phyloP scores from a whole-genome alignment of 2,329 filamentous ascomycete species.

The Dothideomycetes sp. region DNA sequence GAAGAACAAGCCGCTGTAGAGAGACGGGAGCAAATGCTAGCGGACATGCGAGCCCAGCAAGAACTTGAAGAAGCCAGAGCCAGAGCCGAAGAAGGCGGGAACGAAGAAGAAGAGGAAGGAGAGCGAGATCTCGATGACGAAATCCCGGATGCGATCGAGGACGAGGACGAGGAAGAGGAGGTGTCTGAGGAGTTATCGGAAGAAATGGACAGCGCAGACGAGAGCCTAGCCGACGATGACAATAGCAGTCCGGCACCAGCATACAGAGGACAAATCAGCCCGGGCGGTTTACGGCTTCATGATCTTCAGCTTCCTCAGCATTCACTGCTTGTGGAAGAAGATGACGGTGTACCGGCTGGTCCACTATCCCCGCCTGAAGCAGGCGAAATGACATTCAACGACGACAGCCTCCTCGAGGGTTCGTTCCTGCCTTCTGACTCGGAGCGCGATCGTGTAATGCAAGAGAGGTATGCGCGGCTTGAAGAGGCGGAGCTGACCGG shows the following conservation, averaged over 20 bases:
- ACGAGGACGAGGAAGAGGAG: constrained; percentile 37
- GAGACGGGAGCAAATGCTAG: constrained; percentile 56
- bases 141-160: constrained; percentile 40
- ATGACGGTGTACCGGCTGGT: constrained; percentile 30
- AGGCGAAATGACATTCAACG: constrained; percentile 43
- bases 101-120: constrained; percentile 35
- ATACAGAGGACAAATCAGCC: no score
- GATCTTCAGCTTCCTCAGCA: no score
- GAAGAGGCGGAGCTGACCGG: constrained; percentile 37
- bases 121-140: constrained; percentile 55
- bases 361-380: no score
- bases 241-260: no score
- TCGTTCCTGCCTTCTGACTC: constrained; percentile 28
- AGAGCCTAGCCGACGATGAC: constrained; percentile 17
- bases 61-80: constrained; percentile 46
- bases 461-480: constrained; percentile 30
- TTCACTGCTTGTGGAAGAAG: constrained; percentile 29
- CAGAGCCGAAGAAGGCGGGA: constrained; percentile 22
- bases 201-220: constrained; percentile 38
- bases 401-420: constrained; percentile 36
- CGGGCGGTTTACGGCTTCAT: no score
- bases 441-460: constrained; percentile 28
- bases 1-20: constrained; percentile 73
- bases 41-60: constrained; percentile 55
- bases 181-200: constrained; percentile 53